A percentile compares a stretch with the other conserved stretches of the same genome.
Conservation (phyloP, 257 asterid genomes). For the Schizonepeta tenuifolia region DNA sequence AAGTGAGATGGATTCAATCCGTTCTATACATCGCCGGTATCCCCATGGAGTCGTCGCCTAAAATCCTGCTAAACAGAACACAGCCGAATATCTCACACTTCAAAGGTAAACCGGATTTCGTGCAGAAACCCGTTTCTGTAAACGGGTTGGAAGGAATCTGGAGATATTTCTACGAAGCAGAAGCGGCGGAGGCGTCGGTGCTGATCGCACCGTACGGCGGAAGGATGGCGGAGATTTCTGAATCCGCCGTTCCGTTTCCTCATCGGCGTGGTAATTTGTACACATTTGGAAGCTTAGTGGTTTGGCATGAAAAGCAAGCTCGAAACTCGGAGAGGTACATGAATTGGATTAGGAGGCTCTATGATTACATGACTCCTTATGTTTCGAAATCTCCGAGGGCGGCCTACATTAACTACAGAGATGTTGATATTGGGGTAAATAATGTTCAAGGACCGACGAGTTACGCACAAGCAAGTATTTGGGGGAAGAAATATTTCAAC, state of each 20-base stretch:
- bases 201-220: constrained; percentile 35
- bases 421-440: constrained; percentile 35
- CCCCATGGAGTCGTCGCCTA: not conserved
- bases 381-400: constrained; percentile 27
- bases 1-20: constrained; percentile 36
- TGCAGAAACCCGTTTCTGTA: constrained; percentile 11
- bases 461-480: constrained; percentile 19
- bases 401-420: constrained; percentile 31
- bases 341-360: constrained; percentile 17
- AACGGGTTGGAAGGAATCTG: constrained; percentile 12
- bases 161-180: constrained; percentile 7
- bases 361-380: constrained; percentile 24
- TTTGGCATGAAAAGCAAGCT: constrained; percentile 6
- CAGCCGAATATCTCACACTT: not conserved
- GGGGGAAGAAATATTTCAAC: constrained; percentile 33
- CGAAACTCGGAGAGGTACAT: constrained; percentile 11
- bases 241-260: constrained; percentile 24
- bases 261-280: constrained; percentile 33
- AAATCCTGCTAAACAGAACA: constrained; percentile 5
- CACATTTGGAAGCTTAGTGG: not conserved
- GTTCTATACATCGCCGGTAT: not conserved
- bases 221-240: constrained; percentile 21
- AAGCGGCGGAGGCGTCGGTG: not conserved
- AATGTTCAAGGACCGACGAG: constrained; percentile 13
- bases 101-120: constrained; percentile 36